Evolutionary conservation across 805 yeast genomes (phyloP), one percentile per base, ranked within the genome.

Genomic region (Isabelozyma heimii): DNA sequence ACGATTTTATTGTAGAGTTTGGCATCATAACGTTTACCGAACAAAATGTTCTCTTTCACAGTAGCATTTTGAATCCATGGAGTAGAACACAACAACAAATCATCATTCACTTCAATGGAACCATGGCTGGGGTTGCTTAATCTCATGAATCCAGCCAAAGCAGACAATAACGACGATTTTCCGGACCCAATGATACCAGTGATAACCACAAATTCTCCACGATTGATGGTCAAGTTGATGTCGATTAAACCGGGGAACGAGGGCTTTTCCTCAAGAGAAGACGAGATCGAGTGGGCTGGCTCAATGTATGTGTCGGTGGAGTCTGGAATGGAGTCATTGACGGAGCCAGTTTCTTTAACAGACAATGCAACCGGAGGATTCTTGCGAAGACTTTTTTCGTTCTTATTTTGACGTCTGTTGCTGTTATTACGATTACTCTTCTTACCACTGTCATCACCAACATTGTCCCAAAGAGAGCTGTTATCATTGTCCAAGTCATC

Each of bases 41-140:
- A 73, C 37, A 60, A 45, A 37, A 73, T 72, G 54, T 73, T 73
- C 40, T 69, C 69, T 40, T 73, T 60, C 14, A 73, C 68, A 24
- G 76, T 69, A 13, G 76, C 61, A 47, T 73, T 73, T 56, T 73
- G 78, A 46, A 73, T 70, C 78, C 78, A 73, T 7, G 76, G 76
- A 7, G 60, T 51, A 9, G 67, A 56, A 52, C 77, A 72, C 37
- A 70, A 60, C 27, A 73, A 57, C 35, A 67, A 51, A 33, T 67
- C 69, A 35, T 64, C 63, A 46, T 63, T 58, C 26, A 69, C 57
- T 5, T 47, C 49, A 39, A 70, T 47, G 5, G 50, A 35, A 15
- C 42, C 42, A 4, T 44, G 35, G 3, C 51, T 47, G 4, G 67
- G 69, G 48, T 61, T 61, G 35, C 52, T 39, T 49, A 65, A 46